Evolutionary conservation across 148 eudicot species (phyloP).

Genomic region (Dysphania ambrosioides): DNA sequence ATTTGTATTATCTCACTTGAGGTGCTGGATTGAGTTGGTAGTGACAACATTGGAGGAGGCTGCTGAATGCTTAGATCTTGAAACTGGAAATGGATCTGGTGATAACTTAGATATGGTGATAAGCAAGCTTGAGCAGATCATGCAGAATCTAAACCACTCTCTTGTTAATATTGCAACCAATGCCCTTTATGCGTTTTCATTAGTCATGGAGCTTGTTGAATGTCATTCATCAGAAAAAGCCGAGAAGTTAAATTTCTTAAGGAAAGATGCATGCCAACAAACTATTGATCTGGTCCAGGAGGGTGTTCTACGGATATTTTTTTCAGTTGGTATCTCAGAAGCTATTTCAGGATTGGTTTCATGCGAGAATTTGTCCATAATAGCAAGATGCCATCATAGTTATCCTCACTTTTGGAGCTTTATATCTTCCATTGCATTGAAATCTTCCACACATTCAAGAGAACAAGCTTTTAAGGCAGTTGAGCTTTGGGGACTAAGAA

Average conservation of each 20-base stretch:
- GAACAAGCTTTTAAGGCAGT: slow-evolving; percentile 74
- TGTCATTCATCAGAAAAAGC: slow-evolving; percentile 28
- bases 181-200: slow-evolving; percentile 68
- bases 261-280: slow-evolving; percentile 51
- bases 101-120: slow-evolving; percentile 33
- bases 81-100: slow-evolving; percentile 28
- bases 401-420: slow-evolving; percentile 77
- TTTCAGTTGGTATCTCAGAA: slow-evolving; percentile 76
- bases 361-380: slow-evolving; percentile 44
- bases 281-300: slow-evolving; percentile 62
- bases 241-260: slow-evolving; percentile 36
- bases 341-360: slow-evolving; percentile 46
- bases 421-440: slow-evolving; percentile 52
- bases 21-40: slow-evolving; percentile 76
- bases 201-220: slow-evolving; percentile 42
- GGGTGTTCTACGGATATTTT: slow-evolving; percentile 78
- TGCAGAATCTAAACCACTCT: slow-evolving; percentile 34
- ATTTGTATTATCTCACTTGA: slow-evolving; percentile 59
- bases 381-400: slow-evolving; percentile 45
- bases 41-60: slow-evolving; percentile 82
- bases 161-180: slow-evolving; percentile 54
- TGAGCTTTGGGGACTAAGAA: slow-evolving; percentile 86
- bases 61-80: slow-evolving; percentile 69
- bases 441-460: slow-evolving; percentile 62
- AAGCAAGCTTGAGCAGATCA: slow-evolving; percentile 36